Conservation (phyloP, 1,139 yeast species). For the Blastobotrys petasosporus region DNA sequence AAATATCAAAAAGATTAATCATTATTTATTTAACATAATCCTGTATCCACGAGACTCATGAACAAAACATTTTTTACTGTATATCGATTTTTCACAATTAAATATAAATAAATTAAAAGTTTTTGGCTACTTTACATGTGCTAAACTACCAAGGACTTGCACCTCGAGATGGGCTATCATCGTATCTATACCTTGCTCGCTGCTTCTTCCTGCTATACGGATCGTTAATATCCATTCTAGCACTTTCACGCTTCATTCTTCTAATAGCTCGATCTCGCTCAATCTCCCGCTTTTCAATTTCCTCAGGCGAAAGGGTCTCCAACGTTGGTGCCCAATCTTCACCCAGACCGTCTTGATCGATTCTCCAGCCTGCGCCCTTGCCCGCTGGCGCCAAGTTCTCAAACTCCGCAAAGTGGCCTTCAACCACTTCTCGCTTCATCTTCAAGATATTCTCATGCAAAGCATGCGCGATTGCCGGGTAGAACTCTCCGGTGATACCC, state of each 20-base stretch:
- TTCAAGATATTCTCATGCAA: conserved; percentile 73
- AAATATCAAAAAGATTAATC: too few species aligned
- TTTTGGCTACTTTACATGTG: too few species aligned
- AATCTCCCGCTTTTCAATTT: conserved; percentile 89
- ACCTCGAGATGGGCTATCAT: conserved; percentile 7
- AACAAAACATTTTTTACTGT: too few species aligned
- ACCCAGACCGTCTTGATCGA: conserved; percentile 54
- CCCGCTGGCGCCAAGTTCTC: conserved; percentile 52
- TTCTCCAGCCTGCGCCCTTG: conserved; percentile 57
- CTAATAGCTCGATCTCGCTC: conserved; percentile 90
- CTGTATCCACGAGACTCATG: too few species aligned
- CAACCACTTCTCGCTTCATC: conserved; percentile 71
- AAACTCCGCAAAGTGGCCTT: conserved; percentile 61
- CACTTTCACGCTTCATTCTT: conserved; percentile 85
- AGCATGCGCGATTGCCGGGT: conserved; percentile 85
- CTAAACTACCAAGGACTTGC: conserved; percentile 3
- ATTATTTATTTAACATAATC: too few species aligned
- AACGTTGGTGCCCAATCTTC: conserved; percentile 88
- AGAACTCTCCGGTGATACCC: conserved; percentile 79
- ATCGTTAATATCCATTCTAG: conserved; percentile 31
- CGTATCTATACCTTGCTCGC: conserved; percentile 6
- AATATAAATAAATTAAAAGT: not conserved
- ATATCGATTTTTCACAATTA: not conserved
- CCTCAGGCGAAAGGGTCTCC: conserved; percentile 83
- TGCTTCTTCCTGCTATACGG: conserved; percentile 2